Evolutionary conservation across 768 basidiomycete genomes (phyloP).

Genomic region (Tulasnella sp.): DNA sequence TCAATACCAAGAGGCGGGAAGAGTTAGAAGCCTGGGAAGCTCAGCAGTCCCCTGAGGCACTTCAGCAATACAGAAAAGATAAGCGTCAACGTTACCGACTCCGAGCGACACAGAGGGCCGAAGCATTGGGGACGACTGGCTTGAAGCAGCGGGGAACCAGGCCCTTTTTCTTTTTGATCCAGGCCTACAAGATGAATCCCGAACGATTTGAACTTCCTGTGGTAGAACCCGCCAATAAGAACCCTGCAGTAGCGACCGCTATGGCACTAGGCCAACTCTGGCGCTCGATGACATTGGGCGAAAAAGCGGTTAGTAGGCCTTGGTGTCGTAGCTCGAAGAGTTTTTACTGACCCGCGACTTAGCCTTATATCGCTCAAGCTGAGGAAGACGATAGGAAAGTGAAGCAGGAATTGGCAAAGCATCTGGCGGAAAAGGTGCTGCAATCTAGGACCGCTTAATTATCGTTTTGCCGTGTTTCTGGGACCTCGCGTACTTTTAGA

Average conservation of each 20-base stretch:
- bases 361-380: slow-evolving; percentile 25
- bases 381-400: slow-evolving; percentile 11
- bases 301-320: slow-evolving; percentile 22
- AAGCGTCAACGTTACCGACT: background rate
- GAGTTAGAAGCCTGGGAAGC: slow-evolving; percentile 22
- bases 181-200: background rate
- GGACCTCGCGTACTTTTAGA: background rate
- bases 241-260: too few species aligned
- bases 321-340: background rate
- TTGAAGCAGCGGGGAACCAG: background rate
- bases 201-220: background rate
- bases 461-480: background rate
- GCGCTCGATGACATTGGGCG: slow-evolving; percentile 21
- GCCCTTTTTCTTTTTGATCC: background rate
- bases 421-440: slow-evolving; percentile 5
- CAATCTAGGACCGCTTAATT: background rate
- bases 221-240: background rate
- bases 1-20: background rate
- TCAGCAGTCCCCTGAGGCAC: background rate
- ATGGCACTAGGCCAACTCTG: background rate
- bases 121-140: background rate
- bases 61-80: slow-evolving; percentile 11
- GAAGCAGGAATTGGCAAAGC: background rate
- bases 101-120: background rate
- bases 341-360: background rate